Evolutionary conservation across 2,329 filamentous ascomycete genomes (phyloP).

Genomic region (Pestalotiopsis sp.): DNA sequence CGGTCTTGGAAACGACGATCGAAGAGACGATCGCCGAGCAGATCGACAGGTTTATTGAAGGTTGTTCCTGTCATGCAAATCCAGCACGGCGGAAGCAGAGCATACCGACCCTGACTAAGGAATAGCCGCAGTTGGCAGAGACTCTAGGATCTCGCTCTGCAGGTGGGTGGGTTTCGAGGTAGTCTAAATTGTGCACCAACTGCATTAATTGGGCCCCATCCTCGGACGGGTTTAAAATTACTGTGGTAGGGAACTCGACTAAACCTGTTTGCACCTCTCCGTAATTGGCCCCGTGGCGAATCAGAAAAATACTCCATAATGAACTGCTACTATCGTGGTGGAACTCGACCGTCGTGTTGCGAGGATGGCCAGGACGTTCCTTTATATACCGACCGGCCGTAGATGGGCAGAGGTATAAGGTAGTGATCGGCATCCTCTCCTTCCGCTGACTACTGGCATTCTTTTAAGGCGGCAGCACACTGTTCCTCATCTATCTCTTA

Average conservation of each 20-base stretch:
- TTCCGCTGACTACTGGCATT: background rate
- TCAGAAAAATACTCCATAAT: background rate
- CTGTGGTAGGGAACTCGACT: slow-evolving; percentile 5
- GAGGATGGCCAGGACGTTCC: background rate
- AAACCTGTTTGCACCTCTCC: background rate
- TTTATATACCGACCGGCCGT: background rate
- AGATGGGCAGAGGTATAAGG: slow-evolving; percentile 1
- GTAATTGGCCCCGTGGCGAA: slow-evolving; percentile 4
- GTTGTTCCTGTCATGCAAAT: background rate
- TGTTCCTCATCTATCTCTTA: slow-evolving; percentile 4
- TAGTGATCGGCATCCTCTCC: slow-evolving; percentile 5
- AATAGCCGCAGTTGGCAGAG: background rate
- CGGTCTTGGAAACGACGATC: background rate
- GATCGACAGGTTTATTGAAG: slow-evolving; percentile 10
- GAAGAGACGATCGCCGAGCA: background rate
- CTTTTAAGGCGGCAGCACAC: background rate
- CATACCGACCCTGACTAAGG: background rate
- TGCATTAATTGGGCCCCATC: slow-evolving; percentile 2
- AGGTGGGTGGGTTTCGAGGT: background rate
- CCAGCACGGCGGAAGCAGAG: background rate
- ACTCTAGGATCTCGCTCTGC: background rate
- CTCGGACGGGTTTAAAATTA: slow-evolving; percentile 1
- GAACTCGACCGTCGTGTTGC: background rate
- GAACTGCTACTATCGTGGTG: slow-evolving; percentile 1
- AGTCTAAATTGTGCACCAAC: slow-evolving; percentile 1